A percentile compares a stretch with the other conserved stretches of the same genome.
phyloP scores from a whole-genome alignment of 225 moss, liverwort and hornwort genomes.

The Physcomitrium patens region DNA sequence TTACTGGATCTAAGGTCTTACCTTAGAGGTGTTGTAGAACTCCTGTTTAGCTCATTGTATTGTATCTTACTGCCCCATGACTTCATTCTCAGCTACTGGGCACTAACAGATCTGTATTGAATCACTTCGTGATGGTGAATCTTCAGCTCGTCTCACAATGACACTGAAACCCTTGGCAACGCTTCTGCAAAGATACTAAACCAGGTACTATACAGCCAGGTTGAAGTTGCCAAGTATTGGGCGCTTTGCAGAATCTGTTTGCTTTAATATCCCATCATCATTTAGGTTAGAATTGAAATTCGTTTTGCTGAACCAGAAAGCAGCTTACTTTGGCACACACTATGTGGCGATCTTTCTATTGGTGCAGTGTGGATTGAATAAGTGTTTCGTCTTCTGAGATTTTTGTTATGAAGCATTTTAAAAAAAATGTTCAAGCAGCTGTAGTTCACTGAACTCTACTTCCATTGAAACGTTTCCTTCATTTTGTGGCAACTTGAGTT shows the following conservation, averaged over 20 bases:
- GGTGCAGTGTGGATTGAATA: too few species aligned
- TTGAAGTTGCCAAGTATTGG: background rate
- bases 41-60: conserved; percentile 50
- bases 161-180: conserved; percentile 28
- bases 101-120: conserved; percentile 48
- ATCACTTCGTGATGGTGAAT: conserved; percentile 39
- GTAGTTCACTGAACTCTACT: too few species aligned
- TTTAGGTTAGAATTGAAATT: background rate
- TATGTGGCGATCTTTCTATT: too few species aligned
- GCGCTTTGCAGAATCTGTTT: conserved; percentile 25
- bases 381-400: too few species aligned
- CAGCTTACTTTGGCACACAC: too few species aligned
- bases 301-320: too few species aligned
- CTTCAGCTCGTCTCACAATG: conserved; percentile 36
- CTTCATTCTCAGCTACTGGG: conserved; percentile 46
- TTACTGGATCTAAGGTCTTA: conserved; percentile 71
- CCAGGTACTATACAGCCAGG: conserved; percentile 3
- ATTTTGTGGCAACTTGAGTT: too few species aligned
- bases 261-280: conserved; percentile 7
- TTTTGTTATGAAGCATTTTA: too few species aligned
- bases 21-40: conserved; percentile 47
- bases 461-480: too few species aligned
- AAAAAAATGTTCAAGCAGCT: too few species aligned
- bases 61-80: conserved; percentile 45
- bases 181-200: conserved; percentile 25